A percentile compares a stretch with the other conserved stretches of the same genome.
Conservation (phyloP, 202 grass and related monocot species). For the Carex arenaria region DNA sequence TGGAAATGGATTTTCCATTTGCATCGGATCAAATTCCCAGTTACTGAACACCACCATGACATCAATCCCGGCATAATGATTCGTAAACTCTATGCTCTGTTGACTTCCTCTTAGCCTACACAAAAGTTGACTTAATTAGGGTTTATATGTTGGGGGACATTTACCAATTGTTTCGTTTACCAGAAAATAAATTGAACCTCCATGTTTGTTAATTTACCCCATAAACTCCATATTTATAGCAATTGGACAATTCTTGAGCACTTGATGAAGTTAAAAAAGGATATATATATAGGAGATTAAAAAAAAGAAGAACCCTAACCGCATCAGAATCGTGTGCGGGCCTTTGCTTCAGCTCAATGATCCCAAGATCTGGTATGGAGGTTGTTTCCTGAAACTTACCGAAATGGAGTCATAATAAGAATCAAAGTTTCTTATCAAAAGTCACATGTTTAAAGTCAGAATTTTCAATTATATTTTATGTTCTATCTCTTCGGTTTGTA, state of each 20-base stretch:
- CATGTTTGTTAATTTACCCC: background rate
- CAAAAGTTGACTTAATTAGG: background rate
- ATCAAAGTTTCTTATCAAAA: too few relatives aligned
- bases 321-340: background rate
- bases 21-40: constrained; percentile 62
- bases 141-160: background rate
- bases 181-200: background rate
- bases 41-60: constrained; percentile 34
- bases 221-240: background rate
- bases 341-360: constrained; percentile 9
- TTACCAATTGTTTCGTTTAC: background rate
- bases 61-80: constrained; percentile 51
- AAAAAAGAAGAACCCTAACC: background rate
- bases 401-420: too few relatives aligned
- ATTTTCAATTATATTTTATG: too few relatives aligned
- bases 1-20: constrained; percentile 52
- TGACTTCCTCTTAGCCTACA: constrained; percentile 28
- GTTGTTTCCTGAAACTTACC: constrained; percentile 22
- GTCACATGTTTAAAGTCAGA: too few relatives aligned
- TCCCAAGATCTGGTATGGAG: constrained; percentile 27
- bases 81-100: constrained; percentile 47
- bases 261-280: background rate
- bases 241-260: background rate
- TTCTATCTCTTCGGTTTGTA: too few relatives aligned
- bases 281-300: background rate